Base-by-base conservation (phyloP, 148 eudicot genomes). In the Cornus controversa region DNA sequence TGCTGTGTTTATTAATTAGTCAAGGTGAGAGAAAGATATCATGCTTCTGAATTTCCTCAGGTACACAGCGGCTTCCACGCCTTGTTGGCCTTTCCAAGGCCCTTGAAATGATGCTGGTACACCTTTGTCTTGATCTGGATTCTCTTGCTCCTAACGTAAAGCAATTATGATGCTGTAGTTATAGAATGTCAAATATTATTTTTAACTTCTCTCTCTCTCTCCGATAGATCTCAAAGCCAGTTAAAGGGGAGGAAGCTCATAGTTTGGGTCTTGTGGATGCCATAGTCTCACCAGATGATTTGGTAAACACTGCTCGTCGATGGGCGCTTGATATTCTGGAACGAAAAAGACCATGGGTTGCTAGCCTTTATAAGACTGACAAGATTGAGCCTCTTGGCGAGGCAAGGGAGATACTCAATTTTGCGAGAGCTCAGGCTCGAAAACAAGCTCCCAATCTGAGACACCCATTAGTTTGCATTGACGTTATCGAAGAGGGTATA, bases 61-160 rank as follows among this genome's bases (percentile, higher is more conserved):
- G 99, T 54, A 93, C 99, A 2, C 99, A 96, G 76, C 90, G 94
- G 69, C 98, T 96, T 80, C 99, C 99, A 28, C 91, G 99, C 24
- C 89, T 95, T 67, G 97, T 93, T 70, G 99, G 99, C 62, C 92
- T 93, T 76, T 57, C 97, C 11, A 96, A 96, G 82, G 88, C 93
- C 78, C 91, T 96, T 76, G 99, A 96, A 79, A 96, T 96, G 97
- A 91, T 96, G 90, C 84, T 96, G 96, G 99, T 96, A 89, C 74
- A 82, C 64, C 54, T 77, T 77, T 74, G 40, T 40, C 69, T 78
- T 84, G 47, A 23, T 64, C 70, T 45, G 40, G 42, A 42, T 50
- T 75, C 9, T 66, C n/a, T 75, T 22, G 10, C 29, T 70, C 28
- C 6, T 65, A 13, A 34, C n/a, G 23, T 42, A 18, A 45, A 20